Evolutionary conservation across 441 rosid species (phyloP).

Genomic region (Euphorbia schlechtendalii): DNA sequence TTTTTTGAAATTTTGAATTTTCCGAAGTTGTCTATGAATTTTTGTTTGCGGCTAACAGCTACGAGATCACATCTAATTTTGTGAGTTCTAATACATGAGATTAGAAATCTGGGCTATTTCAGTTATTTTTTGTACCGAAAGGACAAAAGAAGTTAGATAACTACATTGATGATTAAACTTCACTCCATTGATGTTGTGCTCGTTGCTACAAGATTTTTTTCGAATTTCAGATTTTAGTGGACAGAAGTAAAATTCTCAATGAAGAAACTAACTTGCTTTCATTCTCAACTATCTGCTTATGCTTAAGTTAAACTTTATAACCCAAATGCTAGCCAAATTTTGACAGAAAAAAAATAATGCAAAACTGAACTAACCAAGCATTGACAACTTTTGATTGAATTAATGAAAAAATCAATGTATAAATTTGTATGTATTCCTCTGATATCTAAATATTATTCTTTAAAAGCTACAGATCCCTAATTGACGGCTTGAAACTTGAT

Average conservation of each 20-base stretch:
- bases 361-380: neutral
- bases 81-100: neutral
- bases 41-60: no score
- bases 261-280: no score
- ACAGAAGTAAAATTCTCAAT: no score
- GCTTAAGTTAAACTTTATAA: neutral
- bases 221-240: no score
- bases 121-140: no score
- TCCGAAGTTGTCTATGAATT: no score
- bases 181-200: neutral
- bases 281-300: no score
- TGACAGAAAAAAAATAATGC: neutral
- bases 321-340: neutral
- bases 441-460: neutral
- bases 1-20: no score
- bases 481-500: neutral
- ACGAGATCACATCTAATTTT: neutral
- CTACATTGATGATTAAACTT: neutral
- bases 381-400: neutral
- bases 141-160: neutral
- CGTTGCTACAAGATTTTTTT: no score
- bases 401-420: neutral
- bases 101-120: neutral
- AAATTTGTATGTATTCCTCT: neutral
- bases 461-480: conserved; percentile 2